Evolutionary conservation across 208 protist species (phyloP), one percentile per base, ranked within the genome.

Genomic region (Leishmania major): DNA sequence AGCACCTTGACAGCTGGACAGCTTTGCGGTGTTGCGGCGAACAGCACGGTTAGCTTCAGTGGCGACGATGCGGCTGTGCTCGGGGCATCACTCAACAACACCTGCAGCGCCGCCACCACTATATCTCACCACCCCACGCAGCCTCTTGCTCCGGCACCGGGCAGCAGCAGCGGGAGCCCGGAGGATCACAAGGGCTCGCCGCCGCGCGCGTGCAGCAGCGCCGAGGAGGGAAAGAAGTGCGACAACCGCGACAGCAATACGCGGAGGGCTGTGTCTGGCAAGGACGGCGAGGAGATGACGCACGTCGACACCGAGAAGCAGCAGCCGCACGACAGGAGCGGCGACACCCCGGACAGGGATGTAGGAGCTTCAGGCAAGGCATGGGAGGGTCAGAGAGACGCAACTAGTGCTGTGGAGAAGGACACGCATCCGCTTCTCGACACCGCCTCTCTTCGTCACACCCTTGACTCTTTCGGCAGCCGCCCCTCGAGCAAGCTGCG

Each of bases 191-290:
- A 47, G 53, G 22, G 13, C 57, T 31, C 55, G 28, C 75, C n/a
- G 10, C 51, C n/a, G 72, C 51, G 35, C 1, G 15, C 72, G 51
- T 59, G 72, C 43, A 62, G 47, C 49, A n/a, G 25, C 19, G 57
- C 57, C 13, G 55, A 37, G 28, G 76, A 81, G 82, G 71, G 31
- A 13, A 59, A 49, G 35, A 75, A 79, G 66, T 17, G 43, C 47
- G 59, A 67, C 64, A 81, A 47, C 40, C 35, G 72, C 71, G 67
- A 80, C 80, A 84, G 83, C 77, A 77, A 75, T 10, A 57, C 79
- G 84, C 76, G 7, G 82, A 89, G 77, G 78, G 64, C 79, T 2
- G 31, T 86, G 73, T n/a, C 66, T 31, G 47, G 35, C 64, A 69
- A 57, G 3, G 81, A 82, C 35, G 71, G 3, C n/a, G 62, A 75